Percentiles rank a stretch among this genome's conserved stretches.
Conservation (phyloP, 768 basidiomycete species). For the Tylopilus felleus region DNA sequence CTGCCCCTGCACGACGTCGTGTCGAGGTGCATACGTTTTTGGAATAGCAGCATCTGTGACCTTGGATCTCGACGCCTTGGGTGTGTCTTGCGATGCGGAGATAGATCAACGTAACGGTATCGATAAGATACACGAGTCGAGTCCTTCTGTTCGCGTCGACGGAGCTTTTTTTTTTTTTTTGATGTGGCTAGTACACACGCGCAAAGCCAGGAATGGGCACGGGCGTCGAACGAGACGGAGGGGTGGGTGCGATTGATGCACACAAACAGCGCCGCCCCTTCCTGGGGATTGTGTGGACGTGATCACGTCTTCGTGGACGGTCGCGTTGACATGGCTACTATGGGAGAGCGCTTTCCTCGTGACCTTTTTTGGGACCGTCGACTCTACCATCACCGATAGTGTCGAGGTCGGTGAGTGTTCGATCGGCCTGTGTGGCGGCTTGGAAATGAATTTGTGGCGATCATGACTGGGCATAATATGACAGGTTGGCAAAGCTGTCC, state of each 20-base stretch:
- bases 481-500: slow-evolving; percentile 2
- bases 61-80: slow-evolving; percentile 13
- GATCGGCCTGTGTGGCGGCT: background rate
- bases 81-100: slow-evolving; percentile 1
- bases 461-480: slow-evolving; percentile 12
- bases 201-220: slow-evolving; percentile 1
- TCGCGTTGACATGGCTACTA: slow-evolving; percentile 19
- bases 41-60: slow-evolving; percentile 1
- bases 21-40: slow-evolving; percentile 9
- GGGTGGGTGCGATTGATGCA: background rate
- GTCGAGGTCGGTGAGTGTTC: background rate
- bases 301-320: background rate
- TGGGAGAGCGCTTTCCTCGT: slow-evolving; percentile 10
- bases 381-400: background rate
- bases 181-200: background rate
- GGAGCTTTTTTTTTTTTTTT: background rate
- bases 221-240: slow-evolving; percentile 1
- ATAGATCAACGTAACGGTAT: slow-evolving; percentile 16
- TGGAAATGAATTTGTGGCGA: slow-evolving; percentile 20
- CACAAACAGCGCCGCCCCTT: background rate
- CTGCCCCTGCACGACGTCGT: slow-evolving; percentile 5
- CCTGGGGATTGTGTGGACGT: slow-evolving; percentile 11
- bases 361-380: background rate
- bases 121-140: slow-evolving; percentile 21
- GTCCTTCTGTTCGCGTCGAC: background rate